Evolutionary conservation across 495 filamentous ascomycete species (phyloP), one percentile per base, ranked within the genome.

Genomic region (Chaetomium fimeti): DNA sequence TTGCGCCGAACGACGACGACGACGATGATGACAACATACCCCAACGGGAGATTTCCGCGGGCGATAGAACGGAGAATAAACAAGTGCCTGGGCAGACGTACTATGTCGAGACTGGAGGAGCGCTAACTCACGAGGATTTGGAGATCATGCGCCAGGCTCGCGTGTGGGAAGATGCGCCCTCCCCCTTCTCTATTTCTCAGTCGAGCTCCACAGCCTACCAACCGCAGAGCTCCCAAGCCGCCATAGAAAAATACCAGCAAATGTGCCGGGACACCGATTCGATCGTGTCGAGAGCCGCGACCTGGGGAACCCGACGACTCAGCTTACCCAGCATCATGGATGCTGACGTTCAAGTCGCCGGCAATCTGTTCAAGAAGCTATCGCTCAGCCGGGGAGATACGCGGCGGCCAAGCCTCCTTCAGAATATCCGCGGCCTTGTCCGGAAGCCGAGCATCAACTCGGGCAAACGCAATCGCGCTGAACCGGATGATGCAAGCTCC

Each of bases 271-370:
- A 85, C 59, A 81, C 75, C 43, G 76, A 78, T 11, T 84, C 82
- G 1, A 76, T 83, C 16, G 74, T 83, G 24, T 92, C 90, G 5
- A 81, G 87, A 49, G 81, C 83, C 27, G 89, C 89, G 25, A 93
- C 90, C 3, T 90, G 88, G 87, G 88, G 88, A 13, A 89, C 87
- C 2, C 81, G 85, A 18, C 82, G 85, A 28, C 75, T 84, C 25
- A 89, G 85, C 68, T 77, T 89, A 53, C 79, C 80, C 24, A 83
- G 78, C 67, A 67, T 83, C 43, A 71, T 82, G 2, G 89, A 91
- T 57, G 75, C 85, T 55, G 83, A 88, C 43, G 84, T 81, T 28
- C 76, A 90, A 42, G 75, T 80, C 25, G 81, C 83, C 25, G 82
- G 81, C 1, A 83, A 81, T 52, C 81, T 88, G 42, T 79, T 91